A percentile compares a stretch with the other conserved stretches of the same genome.
These are phyloP conservation scores for Cnidoscolus chayamansa DNA, from an alignment of 441 rosid species.

Conservation along the genomic window DNA sequence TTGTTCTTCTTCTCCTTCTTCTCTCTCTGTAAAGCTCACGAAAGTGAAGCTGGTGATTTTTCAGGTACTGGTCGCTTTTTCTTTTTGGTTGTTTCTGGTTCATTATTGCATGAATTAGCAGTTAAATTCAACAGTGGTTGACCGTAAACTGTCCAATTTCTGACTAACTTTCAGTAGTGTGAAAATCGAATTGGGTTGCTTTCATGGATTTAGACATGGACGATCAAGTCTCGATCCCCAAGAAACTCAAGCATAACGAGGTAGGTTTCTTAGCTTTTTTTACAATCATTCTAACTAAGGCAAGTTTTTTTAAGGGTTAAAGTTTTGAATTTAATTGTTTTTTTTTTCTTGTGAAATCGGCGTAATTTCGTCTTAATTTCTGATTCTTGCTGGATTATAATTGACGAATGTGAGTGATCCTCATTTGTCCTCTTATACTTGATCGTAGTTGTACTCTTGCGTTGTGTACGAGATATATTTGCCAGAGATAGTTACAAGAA, in stretches of 20 bases:
- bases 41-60: conserved; percentile 4
- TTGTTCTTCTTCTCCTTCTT: background rate
- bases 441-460: background rate
- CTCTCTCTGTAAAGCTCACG: background rate
- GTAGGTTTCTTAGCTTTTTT: conserved; percentile 11
- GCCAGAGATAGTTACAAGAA: background rate
- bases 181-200: background rate
- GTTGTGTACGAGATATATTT: background rate
- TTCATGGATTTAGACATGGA: conserved; percentile 19
- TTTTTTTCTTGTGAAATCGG: background rate
- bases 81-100: background rate
- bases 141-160: background rate
- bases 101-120: background rate
- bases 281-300: background rate
- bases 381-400: background rate
- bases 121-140: background rate
- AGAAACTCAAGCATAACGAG: conserved; percentile 24
- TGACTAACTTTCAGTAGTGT: background rate
- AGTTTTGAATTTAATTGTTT: background rate
- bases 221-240: conserved; percentile 8
- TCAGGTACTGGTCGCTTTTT: conserved; percentile 6
- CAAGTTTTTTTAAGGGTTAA: background rate
- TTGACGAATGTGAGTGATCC: background rate
- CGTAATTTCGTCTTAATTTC: background rate
- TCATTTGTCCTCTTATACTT: background rate